Base-by-base conservation (phyloP, 2,329 filamentous ascomycete genomes). In the Fonsecaea monophora region DNA sequence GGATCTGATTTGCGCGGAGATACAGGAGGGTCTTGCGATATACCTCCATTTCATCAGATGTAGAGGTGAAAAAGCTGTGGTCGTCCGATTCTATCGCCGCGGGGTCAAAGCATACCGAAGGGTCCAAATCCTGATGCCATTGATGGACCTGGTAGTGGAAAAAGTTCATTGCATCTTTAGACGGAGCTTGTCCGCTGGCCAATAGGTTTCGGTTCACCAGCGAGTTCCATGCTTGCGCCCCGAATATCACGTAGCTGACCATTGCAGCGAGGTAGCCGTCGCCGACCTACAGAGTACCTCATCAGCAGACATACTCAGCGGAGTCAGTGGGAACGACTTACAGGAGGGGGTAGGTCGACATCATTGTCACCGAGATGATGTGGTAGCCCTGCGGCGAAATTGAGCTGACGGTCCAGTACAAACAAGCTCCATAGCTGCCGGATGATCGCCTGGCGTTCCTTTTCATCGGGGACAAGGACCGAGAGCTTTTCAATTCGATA, bases 341-440 rank as follows among this genome's bases (percentile, higher is more conserved):
- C 48, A 13, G 62, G 62, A 18, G 55, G 7, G 12, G 62, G 62
- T 21, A 64, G 42, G 32, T 64, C 62, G 25, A 64, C 54, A 25
- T 64, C 62, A n/a, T 30, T n/a, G n/a, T 64, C 62, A 50, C 53
- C 60, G n/a, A 64, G 37, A 45, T 59, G 62, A 25, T 64, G 45
- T 9, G 62, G 62, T 13, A 64, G 18, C 34, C 62, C 62, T 1
- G 62, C 62, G 8, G 62, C 62, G 48, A 64, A 64, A 32, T 64
- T 64, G 42, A 64, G 60, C 21, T 64, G 62, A n/a, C 62, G 40
- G 37, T 64, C 62, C 18, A 64, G 37, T 15, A 48, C 55, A 21
- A 59, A 60, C 35, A 64, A 38, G 34, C 55, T 59, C 62, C 62
- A 64, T 9, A 64, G 40, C 18, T 59, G 62, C 30, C 55, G 62